These are phyloP conservation scores for Chrysophaeum taylorii DNA, from an alignment of 352 stramenopile species.

Conservation along the genomic window DNA sequence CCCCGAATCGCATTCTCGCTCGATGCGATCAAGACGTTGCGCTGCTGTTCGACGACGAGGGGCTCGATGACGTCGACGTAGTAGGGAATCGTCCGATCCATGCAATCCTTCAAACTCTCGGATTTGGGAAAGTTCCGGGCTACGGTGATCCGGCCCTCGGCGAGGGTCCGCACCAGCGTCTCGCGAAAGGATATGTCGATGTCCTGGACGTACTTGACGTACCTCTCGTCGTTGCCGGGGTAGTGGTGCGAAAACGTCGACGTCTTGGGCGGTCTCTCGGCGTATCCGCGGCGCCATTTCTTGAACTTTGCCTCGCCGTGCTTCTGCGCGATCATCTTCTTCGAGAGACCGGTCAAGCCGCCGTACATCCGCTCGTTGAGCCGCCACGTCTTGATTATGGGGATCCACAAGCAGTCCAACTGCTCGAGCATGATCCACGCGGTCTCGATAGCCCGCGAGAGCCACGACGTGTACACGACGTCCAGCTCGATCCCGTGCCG, in stretches of 20 bases:
- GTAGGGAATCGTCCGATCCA: conserved; percentile 84
- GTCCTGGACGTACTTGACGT: conserved; percentile 57
- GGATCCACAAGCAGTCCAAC: conserved; percentile 86
- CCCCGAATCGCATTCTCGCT: conserved; percentile 92
- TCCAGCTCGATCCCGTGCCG: conserved; percentile 81
- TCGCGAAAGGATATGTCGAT: conserved; percentile 46
- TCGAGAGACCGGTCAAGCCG: conserved; percentile 77
- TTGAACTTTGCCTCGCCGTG: conserved; percentile 80
- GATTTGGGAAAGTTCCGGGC: conserved; percentile 56
- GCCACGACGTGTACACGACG: conserved; percentile 76
- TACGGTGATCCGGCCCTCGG: conserved; percentile 39
- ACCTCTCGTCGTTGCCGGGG: conserved; percentile 59
- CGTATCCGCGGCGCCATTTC: conserved; percentile 58
- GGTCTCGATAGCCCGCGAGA: conserved; percentile 83
- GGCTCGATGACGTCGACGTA: conserved; percentile 75
- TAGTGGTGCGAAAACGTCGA: conserved; percentile 51
- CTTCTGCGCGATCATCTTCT: conserved; percentile 81
- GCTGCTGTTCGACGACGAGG: conserved; percentile 72
- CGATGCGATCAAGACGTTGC: conserved; percentile 83
- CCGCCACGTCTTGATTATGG: conserved; percentile 71
- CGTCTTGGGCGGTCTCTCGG: conserved; percentile 35
- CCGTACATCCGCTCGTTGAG: conserved; percentile 89
- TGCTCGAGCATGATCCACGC: conserved; percentile 79
- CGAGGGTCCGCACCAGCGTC: conserved; percentile 47
- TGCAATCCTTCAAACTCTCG: conserved; percentile 78